A percentile compares a stretch with the other conserved stretches of the same genome.
Conservation (phyloP, 805 yeast genomes). For the Sugiyamaella mastotermitis region DNA sequence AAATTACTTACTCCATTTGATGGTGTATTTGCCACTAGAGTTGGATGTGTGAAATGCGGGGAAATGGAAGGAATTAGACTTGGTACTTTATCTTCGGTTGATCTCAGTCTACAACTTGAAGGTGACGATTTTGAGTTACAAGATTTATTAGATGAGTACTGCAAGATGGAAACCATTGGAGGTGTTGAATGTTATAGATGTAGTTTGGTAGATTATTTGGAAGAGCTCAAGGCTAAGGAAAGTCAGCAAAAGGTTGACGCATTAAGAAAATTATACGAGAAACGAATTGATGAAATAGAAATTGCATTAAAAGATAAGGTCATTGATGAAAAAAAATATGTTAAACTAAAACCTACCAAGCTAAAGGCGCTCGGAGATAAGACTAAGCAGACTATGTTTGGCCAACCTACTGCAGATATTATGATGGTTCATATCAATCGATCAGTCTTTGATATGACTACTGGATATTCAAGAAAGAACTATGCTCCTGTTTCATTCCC, state of each 20-base stretch:
- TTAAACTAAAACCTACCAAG: slow-evolving; percentile 64
- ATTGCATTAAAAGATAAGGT: slow-evolving; percentile 56
- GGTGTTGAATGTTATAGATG: slow-evolving; percentile 95
- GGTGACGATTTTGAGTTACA: slow-evolving; percentile 16
- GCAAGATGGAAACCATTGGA: slow-evolving; percentile 73
- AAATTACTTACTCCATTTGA: slow-evolving; percentile 83
- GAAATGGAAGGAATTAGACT: slow-evolving; percentile 90
- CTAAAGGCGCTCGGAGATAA: slow-evolving; percentile 71
- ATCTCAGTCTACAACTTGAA: slow-evolving; percentile 22
- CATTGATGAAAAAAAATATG: slow-evolving; percentile 75
- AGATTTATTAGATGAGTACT: slow-evolving; percentile 27
- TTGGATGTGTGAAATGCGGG: slow-evolving; percentile 86
- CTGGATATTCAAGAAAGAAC: slow-evolving; percentile 79
- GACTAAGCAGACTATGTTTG: slow-evolving; percentile 73
- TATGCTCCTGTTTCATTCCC: slow-evolving; percentile 80
- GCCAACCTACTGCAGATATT: slow-evolving; percentile 62
- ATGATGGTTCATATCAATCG: slow-evolving; percentile 85
- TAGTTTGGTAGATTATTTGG: slow-evolving; percentile 45
- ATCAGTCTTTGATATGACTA: slow-evolving; percentile 83
- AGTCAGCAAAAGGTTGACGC: slow-evolving; percentile 4
- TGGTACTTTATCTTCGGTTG: slow-evolving; percentile 51
- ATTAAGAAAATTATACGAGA: slow-evolving; percentile 29
- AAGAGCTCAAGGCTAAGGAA: slow-evolving; percentile 22
- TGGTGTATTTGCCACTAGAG: slow-evolving; percentile 81
- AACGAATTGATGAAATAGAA: slow-evolving; percentile 44